Conservation (phyloP, 495 filamentous ascomycete genomes). For the Endocarpon pusillum region DNA sequence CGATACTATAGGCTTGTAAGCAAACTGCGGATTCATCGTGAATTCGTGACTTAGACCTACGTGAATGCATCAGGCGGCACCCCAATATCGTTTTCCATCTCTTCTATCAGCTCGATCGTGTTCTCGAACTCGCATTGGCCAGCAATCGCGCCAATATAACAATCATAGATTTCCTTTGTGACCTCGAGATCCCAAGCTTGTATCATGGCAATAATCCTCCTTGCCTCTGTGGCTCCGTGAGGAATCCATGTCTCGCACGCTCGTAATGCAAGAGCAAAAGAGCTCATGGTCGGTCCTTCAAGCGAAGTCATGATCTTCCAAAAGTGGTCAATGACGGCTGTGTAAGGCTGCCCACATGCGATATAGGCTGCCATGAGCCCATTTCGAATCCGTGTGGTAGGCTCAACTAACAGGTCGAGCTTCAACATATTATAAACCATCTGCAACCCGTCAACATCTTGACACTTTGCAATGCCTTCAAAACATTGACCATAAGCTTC, state of each 20-base stretch:
- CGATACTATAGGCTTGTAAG: slow-evolving; percentile 34
- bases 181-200: slow-evolving; percentile 57
- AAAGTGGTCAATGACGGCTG: slow-evolving; percentile 58
- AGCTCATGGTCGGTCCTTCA: slow-evolving; percentile 69
- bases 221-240: slow-evolving; percentile 45
- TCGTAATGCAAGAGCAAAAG: slow-evolving; percentile 61
- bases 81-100: slow-evolving; percentile 46
- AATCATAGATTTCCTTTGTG: slow-evolving; percentile 49
- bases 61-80: slow-evolving; percentile 44
- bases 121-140: slow-evolving; percentile 49
- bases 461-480: slow-evolving; percentile 49
- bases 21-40: slow-evolving; percentile 6
- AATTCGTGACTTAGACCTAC: slow-evolving; percentile 35
- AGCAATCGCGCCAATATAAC: slow-evolving; percentile 60
- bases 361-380: slow-evolving; percentile 74
- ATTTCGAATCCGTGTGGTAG: slow-evolving; percentile 60
- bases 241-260: slow-evolving; percentile 44
- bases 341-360: slow-evolving; percentile 40
- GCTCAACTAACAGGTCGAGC: slow-evolving; percentile 62
- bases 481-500: slow-evolving; percentile 66
- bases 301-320: slow-evolving; percentile 53
- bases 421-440: slow-evolving; percentile 83
- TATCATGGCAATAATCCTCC: slow-evolving; percentile 58
- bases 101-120: slow-evolving; percentile 41
- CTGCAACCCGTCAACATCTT: slow-evolving; percentile 46